phyloP scores from a whole-genome alignment of 1,284 basidiomycete genomes.

The Pseudozyma hubeiensis region DNA sequence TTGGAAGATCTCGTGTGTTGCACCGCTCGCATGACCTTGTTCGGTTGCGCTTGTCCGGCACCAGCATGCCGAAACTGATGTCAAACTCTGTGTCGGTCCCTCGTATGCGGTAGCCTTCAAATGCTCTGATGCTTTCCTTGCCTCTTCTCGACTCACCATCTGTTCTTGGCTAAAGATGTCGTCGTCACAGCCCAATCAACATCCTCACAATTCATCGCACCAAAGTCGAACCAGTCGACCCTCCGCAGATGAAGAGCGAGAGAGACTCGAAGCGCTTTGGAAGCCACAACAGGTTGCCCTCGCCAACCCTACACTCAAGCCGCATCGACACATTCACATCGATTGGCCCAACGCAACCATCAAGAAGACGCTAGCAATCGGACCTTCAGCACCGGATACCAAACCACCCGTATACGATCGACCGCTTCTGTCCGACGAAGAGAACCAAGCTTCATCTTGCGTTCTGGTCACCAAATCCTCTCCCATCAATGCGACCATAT shows the following conservation, averaged over 20 bases:
- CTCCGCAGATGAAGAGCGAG: conserved; percentile 27
- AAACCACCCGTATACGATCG: conserved; percentile 55
- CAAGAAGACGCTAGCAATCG: conserved; percentile 56
- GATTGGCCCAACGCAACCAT: conserved; percentile 59
- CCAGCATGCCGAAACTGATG: too few relatives aligned
- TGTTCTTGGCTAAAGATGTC: conserved; percentile 4
- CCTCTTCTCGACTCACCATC: too few relatives aligned
- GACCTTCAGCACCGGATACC: conserved; percentile 43
- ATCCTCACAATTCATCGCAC: neutral
- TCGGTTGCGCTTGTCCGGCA: too few relatives aligned
- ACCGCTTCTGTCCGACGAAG: conserved; percentile 26
- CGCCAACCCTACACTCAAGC: neutral
- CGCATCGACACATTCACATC: conserved; percentile 53
- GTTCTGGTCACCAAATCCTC: conserved; percentile 42
- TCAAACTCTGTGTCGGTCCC: too few relatives aligned
- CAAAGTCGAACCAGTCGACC: neutral
- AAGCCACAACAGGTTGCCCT: conserved; percentile 1
- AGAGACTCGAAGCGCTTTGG: conserved; percentile 29
- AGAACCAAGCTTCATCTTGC: conserved; percentile 35
- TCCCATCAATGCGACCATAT: conserved; percentile 51
- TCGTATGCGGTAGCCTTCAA: too few relatives aligned
- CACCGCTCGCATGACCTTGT: too few relatives aligned
- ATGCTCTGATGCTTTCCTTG: too few relatives aligned
- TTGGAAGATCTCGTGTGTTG: too few relatives aligned
- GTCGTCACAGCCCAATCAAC: neutral